Base-by-base conservation (phyloP, 495 filamentous ascomycete genomes). In the Xylaria castorea region DNA sequence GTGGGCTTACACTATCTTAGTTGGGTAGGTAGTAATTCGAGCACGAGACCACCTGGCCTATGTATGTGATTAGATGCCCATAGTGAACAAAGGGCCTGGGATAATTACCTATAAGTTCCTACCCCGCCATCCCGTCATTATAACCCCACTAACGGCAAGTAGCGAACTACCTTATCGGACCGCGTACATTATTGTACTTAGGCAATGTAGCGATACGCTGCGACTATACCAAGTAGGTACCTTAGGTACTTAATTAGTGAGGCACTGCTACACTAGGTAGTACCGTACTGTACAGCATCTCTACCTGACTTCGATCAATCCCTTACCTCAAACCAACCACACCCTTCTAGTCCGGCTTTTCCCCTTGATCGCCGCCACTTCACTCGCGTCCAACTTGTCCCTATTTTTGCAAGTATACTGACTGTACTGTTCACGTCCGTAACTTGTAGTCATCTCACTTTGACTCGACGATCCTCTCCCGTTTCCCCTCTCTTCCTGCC, bases 81-180 rank as follows among this genome's bases (percentile, higher is more conserved):
- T 50, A 12, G 22, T 55, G 51, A 55, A 55, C 11, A 3, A 16
- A 9, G 30, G 32, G 11, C 32, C 11, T 36, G 30, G 30, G 42
- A 18, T 16, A 18, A 46, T 46, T 46, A 46, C 42, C 42, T 18
- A 34, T 11, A 42, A 42, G 3, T 14, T 42, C 16, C 14, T 74
- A 76, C 74, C 74, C 71, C 64, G 63, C 63, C 44, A 66, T 66
- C 63, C 63, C 30, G 63, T 66, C 44, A 65, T 65, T 25, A 20
- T 30, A 46, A 38, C 64, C 64, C 64, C 44, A 62, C 55, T 67
- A 60, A 72, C 75, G 66, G 73, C 73, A 72, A 73, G 69, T 72
- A 71, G 70, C 51, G 5, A 55, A 25, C 50, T 51, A 9, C 38
- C n/a, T 36, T 6, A 18, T 50, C 46, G 20, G 38, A 42, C 38